A percentile compares a stretch with the other conserved stretches of the same genome.
phyloP scores from a whole-genome alignment of 306 rosid genomes.

The Acacia melanoxylon region DNA sequence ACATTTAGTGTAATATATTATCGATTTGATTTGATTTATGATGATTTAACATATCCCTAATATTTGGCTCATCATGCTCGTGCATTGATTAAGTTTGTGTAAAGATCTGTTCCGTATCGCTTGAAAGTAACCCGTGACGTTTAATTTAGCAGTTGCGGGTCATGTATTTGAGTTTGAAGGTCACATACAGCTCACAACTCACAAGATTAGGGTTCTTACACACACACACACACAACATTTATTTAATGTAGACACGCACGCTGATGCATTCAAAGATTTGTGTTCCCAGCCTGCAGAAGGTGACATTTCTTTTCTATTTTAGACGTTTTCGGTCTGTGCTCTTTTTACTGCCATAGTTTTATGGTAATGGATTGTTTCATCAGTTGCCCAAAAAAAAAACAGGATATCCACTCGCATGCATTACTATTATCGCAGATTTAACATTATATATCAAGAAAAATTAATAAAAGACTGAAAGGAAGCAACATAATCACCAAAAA shows the following conservation, averaged over 20 bases:
- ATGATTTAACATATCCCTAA: background rate
- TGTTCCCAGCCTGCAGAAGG: background rate
- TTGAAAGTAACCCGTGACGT: conserved; percentile 16
- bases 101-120: conserved; percentile 28
- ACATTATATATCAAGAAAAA: background rate
- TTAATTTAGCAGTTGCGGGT: background rate
- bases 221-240: background rate
- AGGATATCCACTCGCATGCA: background rate
- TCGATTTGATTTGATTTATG: conserved; percentile 11
- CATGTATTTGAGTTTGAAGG: background rate
- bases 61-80: background rate
- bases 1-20: background rate
- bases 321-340: background rate
- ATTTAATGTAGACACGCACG: background rate
- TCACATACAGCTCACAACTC: background rate
- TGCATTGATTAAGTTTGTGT: conserved; percentile 5
- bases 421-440: background rate
- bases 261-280: conserved; percentile 1
- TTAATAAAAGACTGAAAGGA: no score
- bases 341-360: no score
- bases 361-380: no score
- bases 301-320: background rate
- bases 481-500: no score
- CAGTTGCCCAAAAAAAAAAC: no score
- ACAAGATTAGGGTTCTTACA: background rate